Evolutionary conservation across 768 basidiomycete genomes (phyloP), one percentile per base, ranked within the genome.

Genomic region (Favolaschia claudopus): DNA sequence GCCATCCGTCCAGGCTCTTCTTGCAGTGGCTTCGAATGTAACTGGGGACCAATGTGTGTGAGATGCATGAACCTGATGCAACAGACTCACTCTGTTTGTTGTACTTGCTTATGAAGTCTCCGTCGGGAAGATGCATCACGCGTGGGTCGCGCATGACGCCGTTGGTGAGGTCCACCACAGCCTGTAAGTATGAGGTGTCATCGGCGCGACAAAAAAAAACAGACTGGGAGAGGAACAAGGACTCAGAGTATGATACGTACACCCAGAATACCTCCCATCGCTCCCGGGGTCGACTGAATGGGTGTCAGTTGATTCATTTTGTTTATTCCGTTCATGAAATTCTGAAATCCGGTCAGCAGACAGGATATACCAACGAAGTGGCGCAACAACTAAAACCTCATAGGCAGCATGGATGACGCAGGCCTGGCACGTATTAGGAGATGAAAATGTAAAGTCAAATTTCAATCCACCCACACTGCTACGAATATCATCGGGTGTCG

Each of bases 371-470:
- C 28, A 12, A 24, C 14, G 22, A 19, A 34, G 25, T n/a, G n/a
- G n/a, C n/a, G n/a, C n/a, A 34, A 20, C 17, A 7, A 8, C 17
- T 17, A 34, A 46, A 38, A 58, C 67, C 43, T 64, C 51, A 31
- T 69, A 54, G 10, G 67, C 69, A 14, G 22, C 29, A 42, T 56
- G 48, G 19, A 69, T 55, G 15, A 64, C 58, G 62, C 64, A 69
- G 12, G 67, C 67, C 67, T 69, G 25, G n/a, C n/a, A n/a, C n/a
- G n/a, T n/a, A n/a, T n/a, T n/a, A n/a, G n/a, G n/a, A n/a, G n/a
- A n/a, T n/a, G n/a, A n/a, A n/a, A n/a, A n/a, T n/a, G n/a, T n/a
- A n/a, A n/a, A n/a, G n/a, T n/a, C n/a, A 13, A 45, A 34, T 5
- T 31, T 22, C 25, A 14, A 5, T 15, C 22, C 24, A 48, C 57